Base-by-base conservation (phyloP, 176 grass and related monocot genomes). In the Typha latifolia region DNA sequence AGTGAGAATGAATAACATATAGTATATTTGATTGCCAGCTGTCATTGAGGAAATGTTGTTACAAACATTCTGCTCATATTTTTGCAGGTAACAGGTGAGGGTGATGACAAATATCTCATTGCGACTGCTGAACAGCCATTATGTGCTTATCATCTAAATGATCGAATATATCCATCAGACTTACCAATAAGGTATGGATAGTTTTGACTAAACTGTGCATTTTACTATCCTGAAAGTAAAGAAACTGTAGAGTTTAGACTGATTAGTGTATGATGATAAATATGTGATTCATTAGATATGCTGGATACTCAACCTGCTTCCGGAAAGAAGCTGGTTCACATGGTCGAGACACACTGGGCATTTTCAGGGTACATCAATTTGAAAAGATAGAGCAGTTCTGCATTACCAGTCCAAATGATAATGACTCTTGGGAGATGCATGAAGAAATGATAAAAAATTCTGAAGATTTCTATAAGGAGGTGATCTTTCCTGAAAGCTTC, bases 321-420 rank as follows among this genome's bases (percentile, higher is more conserved):
- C 81, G 93, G 37, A 97, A 92, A 79, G 93, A 97, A 63, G 93
- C 71, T 66, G 93, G 93, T 71, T 92, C 93, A 63, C 93, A 97
- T 67, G 93, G 88, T 21, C 77, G 85, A 66, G 93, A 97, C 67
- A 97, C 88, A 0, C 53, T 90, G 48, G 93, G 93, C 21, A 97
- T 97, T 49, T 97, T 97, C 76, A 86, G 93, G 72, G 93, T 92
- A 12, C 93, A 97, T 19, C 88, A 97, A 43, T 97, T 97, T 73
- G 93, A 97, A 80, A 97, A 97, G 56, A 74, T 97, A 37, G 93
- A 97, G 27, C 93, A 97, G 23, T 97, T 97, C 73, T 97, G 85
- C 77, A 74, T 80, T 48, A 97, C 94, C 13, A 84, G 62, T 62
- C 94, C 94, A 18, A 85, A 92, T 48, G 81, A 59, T 53, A 85